Evolutionary conservation across 345 rosid species (phyloP), one percentile per base, ranked within the genome.

Genomic region (Salix purpurea): DNA sequence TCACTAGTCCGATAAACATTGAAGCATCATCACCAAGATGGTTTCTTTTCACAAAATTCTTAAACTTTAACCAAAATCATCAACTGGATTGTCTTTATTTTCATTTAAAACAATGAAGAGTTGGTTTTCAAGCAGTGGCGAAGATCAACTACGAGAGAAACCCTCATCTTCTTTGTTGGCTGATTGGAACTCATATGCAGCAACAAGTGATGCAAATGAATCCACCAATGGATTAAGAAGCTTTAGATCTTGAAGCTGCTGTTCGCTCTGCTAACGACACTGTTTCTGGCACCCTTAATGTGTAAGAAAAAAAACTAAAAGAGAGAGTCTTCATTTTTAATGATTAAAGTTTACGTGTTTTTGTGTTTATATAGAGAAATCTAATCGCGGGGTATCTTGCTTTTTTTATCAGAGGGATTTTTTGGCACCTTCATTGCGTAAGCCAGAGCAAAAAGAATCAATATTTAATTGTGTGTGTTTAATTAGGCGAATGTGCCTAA

Each of bases 141-240:
- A 74, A 65, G 78, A 70, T 40, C 69, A 58, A 15, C 73, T 54
- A 46, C 76, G 36, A 73, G 62, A 58, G 52, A 74, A 70, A 26
- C 66, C 78, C 21, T 9, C 78, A 4, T 77, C 81, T 4, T 81
- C 84, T 32, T 76, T 81, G 4, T 66, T 81, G 5, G 72, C 84
- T 1, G 81, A 81, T 69, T 81, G 84, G 84, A 81, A 81, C 44
- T 74, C 84, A 4, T 77, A 77, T 70, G 84, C 84, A 32, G 46
- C 81, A 11, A 69, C 78, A 5, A 62, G 54, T 46, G 50, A 62
- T 40, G 44, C 46, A 9, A 67, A 66, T 54, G 76, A 24, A 1
- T 73, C 36, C 23, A 26, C 32, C 36, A 18, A 68, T 9, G 73
- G 79, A 54, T 62, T 52, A 60, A 10, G 64, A 26, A 9, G 65